Evolutionary conservation across 2,329 filamentous ascomycete species (phyloP), one percentile per base, ranked within the genome.

Genomic region (Pseudogymnoascus sp.): DNA sequence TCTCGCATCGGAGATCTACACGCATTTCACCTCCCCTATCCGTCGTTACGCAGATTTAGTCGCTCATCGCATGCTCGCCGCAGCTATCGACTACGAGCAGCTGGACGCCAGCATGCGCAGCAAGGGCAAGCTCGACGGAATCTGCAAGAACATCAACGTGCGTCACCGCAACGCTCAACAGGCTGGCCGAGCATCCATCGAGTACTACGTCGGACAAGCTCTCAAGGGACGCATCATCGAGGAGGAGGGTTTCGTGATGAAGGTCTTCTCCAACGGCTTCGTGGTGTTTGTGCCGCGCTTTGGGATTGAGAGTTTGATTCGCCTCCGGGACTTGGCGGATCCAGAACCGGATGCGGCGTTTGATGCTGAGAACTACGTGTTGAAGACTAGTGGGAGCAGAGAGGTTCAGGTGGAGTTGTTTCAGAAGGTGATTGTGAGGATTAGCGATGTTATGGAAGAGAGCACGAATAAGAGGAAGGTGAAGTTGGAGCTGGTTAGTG

Each of bases 61-160:
- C 63, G 93, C 91, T 4, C 93, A 99, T 76, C 84, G 93, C 12
- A 95, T 99, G 79, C 87, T 99, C 62, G 93, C 95, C 0, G 93
- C 95, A 8, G 93, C 95, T 31, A 97, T 99, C 72, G 90, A 89
- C 65, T 97, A 97, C 79, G 93, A 93, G 78, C 81, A 87, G 40
- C 82, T 95, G n/a, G 89, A 96, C 73, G 83, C 91, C 6, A 88
- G 87, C 57, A 83, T 96, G 64, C 89, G 91, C 72, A 91, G 88
- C 69, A 88, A 91, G 67, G 86, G 86, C 68, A 91, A 92, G 69
- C 86, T 99, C 63, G 93, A 97, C 76, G 90, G 87, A 64, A 91
- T 99, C 23, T 97, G 95, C 83, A 93, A 92, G 76, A 99, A 99
- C 78, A 97, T 99, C 83, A 99, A 99, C 76, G 87, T 95, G 64